These are phyloP conservation scores for Rhynchosporium secalis DNA, from an alignment of 2,329 filamentous ascomycete species.

Conservation along the genomic window DNA sequence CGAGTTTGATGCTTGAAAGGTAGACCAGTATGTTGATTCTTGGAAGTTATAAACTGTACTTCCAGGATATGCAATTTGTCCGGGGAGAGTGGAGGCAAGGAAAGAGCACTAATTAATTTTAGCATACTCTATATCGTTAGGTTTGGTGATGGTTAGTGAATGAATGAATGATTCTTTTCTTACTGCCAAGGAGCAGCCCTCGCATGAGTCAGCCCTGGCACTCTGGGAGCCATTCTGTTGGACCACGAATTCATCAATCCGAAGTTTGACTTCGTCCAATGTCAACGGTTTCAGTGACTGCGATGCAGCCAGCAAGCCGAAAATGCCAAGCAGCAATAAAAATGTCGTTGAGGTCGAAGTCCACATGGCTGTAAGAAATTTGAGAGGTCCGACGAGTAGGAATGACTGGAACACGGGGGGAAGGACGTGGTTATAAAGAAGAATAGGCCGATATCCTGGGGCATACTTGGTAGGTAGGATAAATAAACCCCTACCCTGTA, in stretches of 20 bases:
- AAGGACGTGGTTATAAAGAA: slow-evolving; percentile 33
- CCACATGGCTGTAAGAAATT: background rate
- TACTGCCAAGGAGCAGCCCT: slow-evolving; percentile 10
- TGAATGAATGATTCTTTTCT: background rate
- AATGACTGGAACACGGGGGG: background rate
- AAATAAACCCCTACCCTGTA: too few species aligned
- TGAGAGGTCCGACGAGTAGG: background rate
- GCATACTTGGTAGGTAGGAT: too few species aligned
- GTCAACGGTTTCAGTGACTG: slow-evolving; percentile 5
- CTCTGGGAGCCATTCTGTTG: slow-evolving; percentile 1
- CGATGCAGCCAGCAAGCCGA: background rate
- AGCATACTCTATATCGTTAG: background rate
- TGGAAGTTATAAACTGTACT: slow-evolving; percentile 23
- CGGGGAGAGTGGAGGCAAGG: slow-evolving; percentile 20
- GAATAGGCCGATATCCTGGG: slow-evolving; percentile 21
- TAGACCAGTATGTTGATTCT: slow-evolving; percentile 39
- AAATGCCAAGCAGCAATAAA: background rate
- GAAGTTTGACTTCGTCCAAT: background rate
- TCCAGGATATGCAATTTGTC: slow-evolving; percentile 26
- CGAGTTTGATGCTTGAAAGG: slow-evolving; percentile 21
- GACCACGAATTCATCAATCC: background rate
- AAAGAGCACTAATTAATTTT: slow-evolving; percentile 23
- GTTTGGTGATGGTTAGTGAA: background rate
- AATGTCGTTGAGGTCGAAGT: background rate
- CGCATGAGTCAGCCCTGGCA: background rate